These are phyloP conservation scores for Aspergillus bridgeri DNA, from an alignment of 495 filamentous ascomycete species.

Conservation along the genomic window DNA sequence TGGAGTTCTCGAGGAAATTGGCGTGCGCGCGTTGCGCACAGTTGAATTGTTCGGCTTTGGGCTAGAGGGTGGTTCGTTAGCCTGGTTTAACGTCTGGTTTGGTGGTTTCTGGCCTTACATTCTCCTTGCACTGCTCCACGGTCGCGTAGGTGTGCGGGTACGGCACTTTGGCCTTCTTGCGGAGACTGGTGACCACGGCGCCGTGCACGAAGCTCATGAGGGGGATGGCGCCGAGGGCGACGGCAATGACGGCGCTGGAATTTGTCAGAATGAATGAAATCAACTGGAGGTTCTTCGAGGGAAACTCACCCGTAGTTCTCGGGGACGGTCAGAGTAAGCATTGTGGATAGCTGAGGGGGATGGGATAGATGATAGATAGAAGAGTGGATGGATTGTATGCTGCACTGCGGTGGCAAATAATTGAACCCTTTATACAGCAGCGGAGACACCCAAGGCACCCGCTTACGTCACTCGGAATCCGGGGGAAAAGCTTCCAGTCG, in stretches of 20 bases:
- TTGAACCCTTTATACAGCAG: background rate
- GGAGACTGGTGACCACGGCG: conserved; percentile 37
- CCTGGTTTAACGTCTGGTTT: background rate
- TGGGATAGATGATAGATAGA: background rate
- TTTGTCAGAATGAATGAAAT: background rate
- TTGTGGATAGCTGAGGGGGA: too few species aligned
- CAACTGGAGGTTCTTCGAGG: background rate
- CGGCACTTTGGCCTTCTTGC: conserved; percentile 52
- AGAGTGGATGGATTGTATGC: background rate
- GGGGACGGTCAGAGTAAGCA: conserved; percentile 43
- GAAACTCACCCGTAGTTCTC: conserved; percentile 48
- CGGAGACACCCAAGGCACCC: too few species aligned
- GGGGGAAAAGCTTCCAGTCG: background rate
- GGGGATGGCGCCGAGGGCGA: conserved; percentile 50
- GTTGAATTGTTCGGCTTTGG: conserved; percentile 52
- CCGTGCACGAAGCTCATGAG: conserved; percentile 60
- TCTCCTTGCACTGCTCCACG: conserved; percentile 50
- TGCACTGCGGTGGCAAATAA: background rate
- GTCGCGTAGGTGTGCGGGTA: conserved; percentile 66
- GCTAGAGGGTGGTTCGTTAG: conserved; percentile 20
- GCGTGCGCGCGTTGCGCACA: conserved; percentile 70
- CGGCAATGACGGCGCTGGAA: conserved; percentile 55
- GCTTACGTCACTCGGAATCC: background rate
- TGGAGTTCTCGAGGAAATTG: conserved; percentile 66
- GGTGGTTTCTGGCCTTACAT: conserved; percentile 28